Evolutionary conservation across 192 early-diverging fungal genomes (phyloP), one percentile per base, ranked within the genome.

Genomic region (Rhizophagus sp.): DNA sequence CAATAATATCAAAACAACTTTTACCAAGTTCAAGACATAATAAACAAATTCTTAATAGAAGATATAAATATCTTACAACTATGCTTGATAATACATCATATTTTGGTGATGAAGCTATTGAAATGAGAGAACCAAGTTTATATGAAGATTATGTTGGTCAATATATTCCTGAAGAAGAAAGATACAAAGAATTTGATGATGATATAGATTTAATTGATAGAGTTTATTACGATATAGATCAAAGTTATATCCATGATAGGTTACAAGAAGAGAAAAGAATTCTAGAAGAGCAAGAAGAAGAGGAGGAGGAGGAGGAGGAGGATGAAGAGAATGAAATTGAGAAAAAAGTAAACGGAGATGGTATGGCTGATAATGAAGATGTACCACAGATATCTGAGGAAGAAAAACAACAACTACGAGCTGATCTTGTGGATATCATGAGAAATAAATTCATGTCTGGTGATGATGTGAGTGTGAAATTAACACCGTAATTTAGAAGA

Each of bases 71-170:
- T 57, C 71, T 87, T 11, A 70, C 78, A 9, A 68, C 64, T 2
- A 66, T 79, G 15, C 79, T 87, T 39, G 79, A 80, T 9, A 30
- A 76, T 61, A 75, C 82, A 0, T 75, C 76, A n/a, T 87, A 87
- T 78, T 86, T 85, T 68, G 52, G 62, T 24, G 82, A 85, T 49
- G 81, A 84, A 79, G 67, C 81, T 17, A 82, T 87, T 33, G 84
- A 78, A 62, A 12, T 78, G 33, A 71, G 86, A 64, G 86, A 85
- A 69, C 86, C 86, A n/a, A 27, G 50, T 33, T 52, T 87, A 25
- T 87, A 84, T 47, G 81, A 87, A 62, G 62, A 85, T 27, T 85
- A 86, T 57, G 81, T 87, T 49, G 84, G 86, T 19, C 79, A 85
- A 69, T 77, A 84, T 81, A 73, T 82, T 30, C 79, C 86, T 52